These are phyloP conservation scores for Pythium dissimile DNA, from an alignment of 352 stramenopile genomes.

Conservation along the genomic window DNA sequence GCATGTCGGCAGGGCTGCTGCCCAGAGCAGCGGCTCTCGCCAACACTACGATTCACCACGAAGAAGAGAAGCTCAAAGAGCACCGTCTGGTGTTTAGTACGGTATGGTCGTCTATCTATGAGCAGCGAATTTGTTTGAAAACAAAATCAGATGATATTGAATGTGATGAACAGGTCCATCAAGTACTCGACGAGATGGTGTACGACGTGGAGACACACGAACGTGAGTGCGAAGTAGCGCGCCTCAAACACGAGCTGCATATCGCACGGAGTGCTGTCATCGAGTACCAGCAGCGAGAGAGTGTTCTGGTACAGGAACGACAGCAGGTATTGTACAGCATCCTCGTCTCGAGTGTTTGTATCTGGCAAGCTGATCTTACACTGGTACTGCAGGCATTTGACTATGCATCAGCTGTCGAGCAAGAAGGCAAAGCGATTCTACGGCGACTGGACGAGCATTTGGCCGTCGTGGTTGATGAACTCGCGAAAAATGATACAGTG, in stretches of 20 bases:
- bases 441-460: slow-evolving; percentile 48
- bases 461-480: slow-evolving; percentile 44
- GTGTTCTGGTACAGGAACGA: slow-evolving; percentile 50
- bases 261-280: slow-evolving; percentile 28
- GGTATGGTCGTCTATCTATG: too few relatives aligned
- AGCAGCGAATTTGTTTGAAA: too few relatives aligned
- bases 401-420: slow-evolving; percentile 44
- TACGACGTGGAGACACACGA: slow-evolving; percentile 77
- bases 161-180: slow-evolving; percentile 37
- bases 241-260: slow-evolving; percentile 34
- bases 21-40: slow-evolving; percentile 31
- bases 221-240: slow-evolving; percentile 45
- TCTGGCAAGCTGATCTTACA: not conserved
- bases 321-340: slow-evolving; percentile 35
- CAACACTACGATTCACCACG: slow-evolving; percentile 32
- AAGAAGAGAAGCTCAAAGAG: slow-evolving; percentile 42
- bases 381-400: slow-evolving; percentile 40
- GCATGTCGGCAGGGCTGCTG: slow-evolving; percentile 28
- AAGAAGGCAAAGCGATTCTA: slow-evolving; percentile 41
- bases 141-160: not conserved
- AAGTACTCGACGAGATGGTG: slow-evolving; percentile 76
- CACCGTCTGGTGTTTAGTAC: slow-evolving; percentile 41
- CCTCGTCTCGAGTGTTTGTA: too few relatives aligned
- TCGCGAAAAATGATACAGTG: slow-evolving; percentile 69
- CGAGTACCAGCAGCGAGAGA: slow-evolving; percentile 60